Base-by-base conservation (phyloP, 2,329 filamentous ascomycete species). In the Salinomyces thailandicus region DNA sequence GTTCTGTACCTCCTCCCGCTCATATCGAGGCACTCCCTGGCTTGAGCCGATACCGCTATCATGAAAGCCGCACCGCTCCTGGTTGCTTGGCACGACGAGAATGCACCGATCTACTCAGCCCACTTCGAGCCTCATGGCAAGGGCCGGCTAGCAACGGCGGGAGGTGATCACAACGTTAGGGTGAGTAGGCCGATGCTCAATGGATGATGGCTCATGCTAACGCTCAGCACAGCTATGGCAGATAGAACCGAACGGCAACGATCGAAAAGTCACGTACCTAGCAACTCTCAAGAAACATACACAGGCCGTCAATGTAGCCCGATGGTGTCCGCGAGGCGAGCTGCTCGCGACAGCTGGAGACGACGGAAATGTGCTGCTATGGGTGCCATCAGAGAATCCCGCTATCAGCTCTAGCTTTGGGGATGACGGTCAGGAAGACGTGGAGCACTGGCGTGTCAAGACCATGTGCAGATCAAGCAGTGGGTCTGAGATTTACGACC, bases 81-180 rank as follows among this genome's bases (percentile, higher is more conserved):
- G 59, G 89, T 98, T 66, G 85, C 93, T 70, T 98, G 91, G 91
- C 93, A 98, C 65, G 85, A 95, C 62, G 85, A 94, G 58, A 94
- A 93, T 66, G 79, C 85, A 53, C 91, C 91, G 41, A 87, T 98
- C 60, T 98, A 96, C 67, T 95, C 89, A 29, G 85, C 86, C 51
- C 89, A 96, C 62, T 98, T 96, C 60, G 89, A 98, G 60, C 85
- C 85, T 32, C 74, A 85, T 57, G 86, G 85, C 46, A 95, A 91
- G 62, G 86, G 86, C 36, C 79, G 91, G 54, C 68, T 98, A 45
- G 91, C 91, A 40, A 98, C 91, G 7, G 89, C 81, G 44, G 91
- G 89, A 54, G 91, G 91, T 59, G 91, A 98, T 64, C 93, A 93
- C 61, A 89, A 95, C 66, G 86, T 98, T 54, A 76, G 91, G 64